Base-by-base conservation (phyloP, 495 filamentous ascomycete genomes). In the Cercophora newfieldiana region DNA sequence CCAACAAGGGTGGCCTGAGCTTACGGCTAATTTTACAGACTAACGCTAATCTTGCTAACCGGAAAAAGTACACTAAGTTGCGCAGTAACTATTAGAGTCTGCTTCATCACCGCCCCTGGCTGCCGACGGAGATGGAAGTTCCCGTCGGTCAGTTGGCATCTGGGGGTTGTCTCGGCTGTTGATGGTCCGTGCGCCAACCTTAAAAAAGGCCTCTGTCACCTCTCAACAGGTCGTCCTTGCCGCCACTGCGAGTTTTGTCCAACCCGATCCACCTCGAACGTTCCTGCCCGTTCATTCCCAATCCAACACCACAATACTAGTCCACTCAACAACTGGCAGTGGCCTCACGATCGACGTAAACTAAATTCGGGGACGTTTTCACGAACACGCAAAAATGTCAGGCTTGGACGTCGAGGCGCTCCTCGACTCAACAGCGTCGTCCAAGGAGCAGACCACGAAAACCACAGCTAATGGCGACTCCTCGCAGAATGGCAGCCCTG, bases 361-460 rank as follows among this genome's bases (percentile, higher is more conserved):
- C 55, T 19, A 22, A 30, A 30, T 30, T 19, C 55, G 26, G 30
- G 26, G 30, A 4, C 16, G 30, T 18, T 21, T 31, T 33, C 26
- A 57, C 26, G 0, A 18, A 57, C 0, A 5, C 55, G 22, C 8
- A 60, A 73, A 64, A 69, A 97, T 97, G 93, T 94, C 93, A 76
- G 90, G 89, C 79, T 84, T 96, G 74, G 92, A 96, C 77, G 92
- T 97, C 71, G 93, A 97, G 85, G 93, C 93, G 71, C 88, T 97
- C 66, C 86, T 97, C 72, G 94, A 97, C 80, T 92, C 91, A 33
- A 93, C 93, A 69, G 93, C 93, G 79, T 80, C 83, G 54, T 69
- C 72, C 59, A 87, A 87, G 68, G 80, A 86, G 49, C 75, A 75
- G 69, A 68, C 63, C 53, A 60, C 37, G 62, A 77, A 74, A 67